These are phyloP conservation scores for Phaffia australis DNA, from an alignment of 768 basidiomycete species.

Conservation along the genomic window DNA sequence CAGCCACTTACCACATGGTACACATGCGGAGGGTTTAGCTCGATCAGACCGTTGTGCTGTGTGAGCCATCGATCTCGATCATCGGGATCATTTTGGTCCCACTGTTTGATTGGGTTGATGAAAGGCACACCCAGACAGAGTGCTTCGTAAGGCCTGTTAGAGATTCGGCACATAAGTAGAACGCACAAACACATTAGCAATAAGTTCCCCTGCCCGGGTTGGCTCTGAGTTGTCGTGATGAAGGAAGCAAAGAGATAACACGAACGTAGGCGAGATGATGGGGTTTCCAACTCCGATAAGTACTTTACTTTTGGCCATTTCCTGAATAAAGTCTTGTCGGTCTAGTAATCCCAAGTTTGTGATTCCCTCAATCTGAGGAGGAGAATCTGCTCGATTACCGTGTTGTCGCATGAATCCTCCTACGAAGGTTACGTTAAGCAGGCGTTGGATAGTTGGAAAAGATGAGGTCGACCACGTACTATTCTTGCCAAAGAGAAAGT, in stretches of 20 bases:
- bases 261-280: constrained; percentile 22
- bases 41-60: constrained; percentile 31
- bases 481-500: not conserved
- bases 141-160: not conserved
- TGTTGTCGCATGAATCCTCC: constrained; percentile 15
- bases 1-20: constrained; percentile 29
- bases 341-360: constrained; percentile 11
- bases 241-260: not conserved
- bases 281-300: constrained; percentile 23
- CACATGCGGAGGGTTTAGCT: constrained; percentile 30
- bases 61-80: constrained; percentile 30
- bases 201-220: not conserved
- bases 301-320: constrained; percentile 22
- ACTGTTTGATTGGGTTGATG: constrained; percentile 33
- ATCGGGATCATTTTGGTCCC: constrained; percentile 29
- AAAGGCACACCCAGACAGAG: constrained; percentile 30
- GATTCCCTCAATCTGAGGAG: constrained; percentile 16
- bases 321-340: constrained; percentile 8
- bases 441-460: constrained; percentile 7
- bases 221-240: constrained; percentile 6
- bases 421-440: not conserved
- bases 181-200: not conserved
- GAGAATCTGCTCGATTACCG: not conserved
- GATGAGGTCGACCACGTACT: constrained; percentile 10
- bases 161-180: not conserved